Conservation (phyloP, 176 grass and related monocot species). For the Thinopyrum elongatum region DNA sequence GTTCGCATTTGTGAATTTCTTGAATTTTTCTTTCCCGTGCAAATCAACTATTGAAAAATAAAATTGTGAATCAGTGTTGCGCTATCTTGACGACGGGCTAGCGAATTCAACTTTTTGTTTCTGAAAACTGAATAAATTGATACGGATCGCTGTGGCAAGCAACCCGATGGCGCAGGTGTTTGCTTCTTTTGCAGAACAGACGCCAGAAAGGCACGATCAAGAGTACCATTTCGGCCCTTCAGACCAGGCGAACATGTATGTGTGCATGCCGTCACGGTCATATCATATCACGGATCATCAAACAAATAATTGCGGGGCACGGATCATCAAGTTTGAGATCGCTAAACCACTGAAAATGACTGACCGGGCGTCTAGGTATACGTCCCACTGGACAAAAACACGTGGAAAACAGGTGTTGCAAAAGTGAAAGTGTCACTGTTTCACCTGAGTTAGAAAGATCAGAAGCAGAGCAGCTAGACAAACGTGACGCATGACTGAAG, state of each 20-base stretch:
- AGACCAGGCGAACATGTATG: not conserved
- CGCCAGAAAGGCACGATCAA: not conserved
- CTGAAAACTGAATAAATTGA: not conserved
- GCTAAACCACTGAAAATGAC: not conserved
- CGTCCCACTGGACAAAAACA: too few relatives aligned
- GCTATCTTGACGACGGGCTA: too few relatives aligned
- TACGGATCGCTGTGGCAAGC: not conserved
- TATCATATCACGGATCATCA: not conserved
- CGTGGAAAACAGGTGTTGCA: too few relatives aligned
- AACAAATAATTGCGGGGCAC: not conserved
- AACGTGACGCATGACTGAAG: not conserved
- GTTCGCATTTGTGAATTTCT: not conserved
- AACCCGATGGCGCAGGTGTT: not conserved
- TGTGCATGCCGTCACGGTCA: not conserved
- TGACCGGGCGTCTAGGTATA: too few relatives aligned
- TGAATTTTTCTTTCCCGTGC: too few relatives aligned
- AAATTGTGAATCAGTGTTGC: too few relatives aligned
- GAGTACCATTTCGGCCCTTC: not conserved
- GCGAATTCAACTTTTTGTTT: not conserved
- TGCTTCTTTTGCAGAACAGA: too few relatives aligned
- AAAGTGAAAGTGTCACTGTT: too few relatives aligned
- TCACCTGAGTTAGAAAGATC: not conserved
- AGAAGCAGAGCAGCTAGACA: not conserved
- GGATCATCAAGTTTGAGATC: not conserved
- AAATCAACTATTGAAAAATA: too few relatives aligned